Evolutionary conservation across 257 asterid genomes (phyloP).

Genomic region (Striga asiatica): DNA sequence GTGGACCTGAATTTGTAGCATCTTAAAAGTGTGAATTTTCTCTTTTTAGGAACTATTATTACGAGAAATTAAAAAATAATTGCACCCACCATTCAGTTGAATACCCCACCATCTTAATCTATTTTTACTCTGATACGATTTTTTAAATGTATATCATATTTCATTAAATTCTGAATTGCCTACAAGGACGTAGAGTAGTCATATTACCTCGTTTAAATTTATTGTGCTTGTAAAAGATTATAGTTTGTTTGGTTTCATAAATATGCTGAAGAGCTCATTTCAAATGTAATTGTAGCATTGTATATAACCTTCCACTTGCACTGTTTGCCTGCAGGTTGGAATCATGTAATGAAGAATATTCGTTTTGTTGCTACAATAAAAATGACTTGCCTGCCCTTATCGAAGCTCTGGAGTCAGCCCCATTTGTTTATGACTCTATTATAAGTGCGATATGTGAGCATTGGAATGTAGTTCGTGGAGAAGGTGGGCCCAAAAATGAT

Average conservation of each 20-base stretch:
- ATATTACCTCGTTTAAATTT: neutral
- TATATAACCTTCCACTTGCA: conserved; percentile 10
- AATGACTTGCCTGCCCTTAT: conserved; percentile 41
- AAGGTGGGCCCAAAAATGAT: conserved; percentile 18
- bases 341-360: conserved; percentile 26
- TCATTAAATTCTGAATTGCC: conserved; percentile 6
- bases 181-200: neutral
- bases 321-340: conserved; percentile 39
- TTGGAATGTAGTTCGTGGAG: conserved; percentile 22
- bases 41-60: neutral
- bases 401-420: conserved; percentile 38
- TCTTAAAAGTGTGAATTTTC: no score
- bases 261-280: neutral
- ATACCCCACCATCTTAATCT: neutral
- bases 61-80: neutral
- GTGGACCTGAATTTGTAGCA: neutral
- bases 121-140: conserved; percentile 2
- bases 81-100: neutral
- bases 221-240: neutral
- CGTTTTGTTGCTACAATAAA: conserved; percentile 39
- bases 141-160: conserved; percentile 1
- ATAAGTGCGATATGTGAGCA: conserved; percentile 29
- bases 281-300: neutral
- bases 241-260: conserved; percentile 1
- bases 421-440: conserved; percentile 22